Conservation (phyloP, 2,329 filamentous ascomycete genomes). For the Ophiostoma pallidulum region DNA sequence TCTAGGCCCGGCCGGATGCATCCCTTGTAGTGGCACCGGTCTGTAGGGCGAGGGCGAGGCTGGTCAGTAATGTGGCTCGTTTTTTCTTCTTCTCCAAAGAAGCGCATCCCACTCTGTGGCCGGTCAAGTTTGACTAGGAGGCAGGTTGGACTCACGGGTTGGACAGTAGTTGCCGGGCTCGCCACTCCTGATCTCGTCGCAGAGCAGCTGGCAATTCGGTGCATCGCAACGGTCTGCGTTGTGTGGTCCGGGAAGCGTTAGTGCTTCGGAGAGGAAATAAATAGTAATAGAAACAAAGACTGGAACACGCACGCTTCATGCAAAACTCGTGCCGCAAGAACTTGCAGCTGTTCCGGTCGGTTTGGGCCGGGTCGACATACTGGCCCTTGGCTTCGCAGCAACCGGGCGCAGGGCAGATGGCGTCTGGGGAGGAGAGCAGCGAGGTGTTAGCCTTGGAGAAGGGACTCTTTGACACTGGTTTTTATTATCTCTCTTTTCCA, state of each 20-base stretch:
- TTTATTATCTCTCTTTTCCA: too few relatives aligned
- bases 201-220: constrained; percentile 1
- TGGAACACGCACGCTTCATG: not conserved
- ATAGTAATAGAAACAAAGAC: not conserved
- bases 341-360: not conserved
- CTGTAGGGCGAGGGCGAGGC: not conserved
- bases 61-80: too few relatives aligned
- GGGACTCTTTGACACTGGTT: too few relatives aligned
- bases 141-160: constrained; percentile 1
- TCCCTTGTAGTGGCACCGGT: constrained; percentile 10
- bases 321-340: constrained; percentile 14
- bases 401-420: not conserved
- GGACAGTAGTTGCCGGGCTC: constrained; percentile 1
- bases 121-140: not conserved
- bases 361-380: not conserved
- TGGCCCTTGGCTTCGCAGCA: constrained; percentile 8
- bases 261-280: not conserved
- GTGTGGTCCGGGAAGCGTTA: not conserved
- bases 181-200: not conserved
- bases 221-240: constrained; percentile 4
- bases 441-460: too few relatives aligned
- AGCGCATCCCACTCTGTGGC: too few relatives aligned
- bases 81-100: too few relatives aligned
- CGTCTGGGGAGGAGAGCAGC: not conserved
- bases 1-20: not conserved